Conservation (phyloP, 139 green algal species). For the Tetraselmis chui region DNA sequence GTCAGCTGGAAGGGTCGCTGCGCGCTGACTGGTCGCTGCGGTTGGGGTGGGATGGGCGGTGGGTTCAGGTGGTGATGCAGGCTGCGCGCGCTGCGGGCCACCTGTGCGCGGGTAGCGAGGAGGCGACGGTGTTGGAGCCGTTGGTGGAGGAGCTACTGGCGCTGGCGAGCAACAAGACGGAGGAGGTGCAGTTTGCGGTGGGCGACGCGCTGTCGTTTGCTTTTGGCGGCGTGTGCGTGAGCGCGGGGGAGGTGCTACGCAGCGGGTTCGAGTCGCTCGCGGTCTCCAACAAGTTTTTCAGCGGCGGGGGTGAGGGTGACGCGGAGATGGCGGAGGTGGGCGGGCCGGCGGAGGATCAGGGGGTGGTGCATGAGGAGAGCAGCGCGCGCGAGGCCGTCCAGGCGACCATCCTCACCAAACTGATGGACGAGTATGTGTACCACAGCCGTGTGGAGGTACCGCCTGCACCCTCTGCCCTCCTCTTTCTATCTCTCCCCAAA, state of each 20-base stretch:
- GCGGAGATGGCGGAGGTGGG: slow-evolving; percentile 22
- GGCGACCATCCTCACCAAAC: slow-evolving; percentile 21
- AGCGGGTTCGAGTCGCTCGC: slow-evolving; percentile 35
- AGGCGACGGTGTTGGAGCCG: slow-evolving; percentile 10
- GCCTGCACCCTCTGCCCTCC: neutral
- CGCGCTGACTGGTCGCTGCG: no score
- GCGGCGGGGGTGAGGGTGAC: neutral
- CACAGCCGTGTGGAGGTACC: slow-evolving; percentile 40
- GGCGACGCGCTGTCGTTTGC: slow-evolving; percentile 73
- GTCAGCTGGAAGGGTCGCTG: no score
- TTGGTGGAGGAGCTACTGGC: slow-evolving; percentile 35
- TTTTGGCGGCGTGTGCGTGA: slow-evolving; percentile 57
- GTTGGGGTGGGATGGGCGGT: slow-evolving; percentile 25
- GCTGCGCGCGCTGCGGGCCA: slow-evolving; percentile 23
- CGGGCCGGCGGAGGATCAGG: neutral
- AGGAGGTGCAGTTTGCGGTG: slow-evolving; percentile 66
- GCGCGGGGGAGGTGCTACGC: slow-evolving; percentile 37
- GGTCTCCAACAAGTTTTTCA: slow-evolving; percentile 12
- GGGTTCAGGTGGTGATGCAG: slow-evolving; percentile 36
- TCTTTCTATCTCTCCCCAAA: neutral
- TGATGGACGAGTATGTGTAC: slow-evolving; percentile 55
- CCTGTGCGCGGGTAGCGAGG: neutral
- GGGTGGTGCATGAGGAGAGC: neutral
- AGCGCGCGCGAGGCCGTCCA: slow-evolving; percentile 18
- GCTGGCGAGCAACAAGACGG: slow-evolving; percentile 36